Evolutionary conservation across 495 filamentous ascomycete species (phyloP), one percentile per base, ranked within the genome.

Genomic region (Penicillium tannophilum): DNA sequence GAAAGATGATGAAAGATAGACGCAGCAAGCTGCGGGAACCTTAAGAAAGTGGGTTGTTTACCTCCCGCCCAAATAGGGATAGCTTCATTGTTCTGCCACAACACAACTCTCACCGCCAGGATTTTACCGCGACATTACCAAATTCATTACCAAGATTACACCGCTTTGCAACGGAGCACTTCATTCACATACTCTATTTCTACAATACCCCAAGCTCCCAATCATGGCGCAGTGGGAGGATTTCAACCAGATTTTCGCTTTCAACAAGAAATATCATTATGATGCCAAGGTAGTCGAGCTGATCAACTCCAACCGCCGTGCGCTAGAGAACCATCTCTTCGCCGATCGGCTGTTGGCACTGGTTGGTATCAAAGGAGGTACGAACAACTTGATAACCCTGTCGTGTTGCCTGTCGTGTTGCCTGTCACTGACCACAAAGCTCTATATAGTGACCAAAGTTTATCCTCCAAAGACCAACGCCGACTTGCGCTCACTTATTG

Each of bases 381-480:
- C 53, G 71, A 43, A 44, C 36, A 52, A 49, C 36, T 45, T 42
- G 26, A 4, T 10, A 31, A 6, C 39, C n/a, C 31, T 10, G 11
- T 50, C 8, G 14, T 17, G 43, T n/a, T n/a, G n/a, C n/a, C 31
- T 10, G 11, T 50, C 8, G 14, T 17, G 43, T n/a, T n/a, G n/a
- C 35, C 36, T 23, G 12, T 52, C 41, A 28, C 43, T 51, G 20
- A 61, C 31, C 17, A 46, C 31, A 14, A 30, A 23, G 45, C 50
- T 30, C 20, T 59, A 19, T 63, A 26, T 55, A 87, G 82, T 76
- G 65, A 76, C 76, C 26, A 84, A 83, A 59, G 63, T 80, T 41
- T 94, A 93, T 68, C 90, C 90, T 17, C 89, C 90, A 0, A 84
- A 81, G 62, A 80, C 81, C 35, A 86, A 86, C 60, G 71, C 72